Conservation (phyloP, 352 stramenopile genomes). For the Phytophthora citrophthora region DNA sequence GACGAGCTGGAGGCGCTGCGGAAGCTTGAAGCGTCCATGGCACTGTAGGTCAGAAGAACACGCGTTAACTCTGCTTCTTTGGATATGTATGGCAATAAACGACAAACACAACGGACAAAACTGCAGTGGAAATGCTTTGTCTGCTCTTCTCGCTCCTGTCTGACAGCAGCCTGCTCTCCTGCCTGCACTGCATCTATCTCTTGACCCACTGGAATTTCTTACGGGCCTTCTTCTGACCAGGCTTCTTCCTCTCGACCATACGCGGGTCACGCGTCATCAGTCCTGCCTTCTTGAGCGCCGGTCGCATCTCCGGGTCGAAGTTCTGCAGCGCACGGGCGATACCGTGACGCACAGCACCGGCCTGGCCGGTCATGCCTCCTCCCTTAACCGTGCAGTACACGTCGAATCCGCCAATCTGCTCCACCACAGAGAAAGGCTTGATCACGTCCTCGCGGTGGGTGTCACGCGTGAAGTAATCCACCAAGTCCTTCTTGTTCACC, state of each 20-base stretch:
- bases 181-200: conserved; percentile 81
- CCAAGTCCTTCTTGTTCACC: conserved; percentile 95
- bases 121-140: conserved; percentile 19
- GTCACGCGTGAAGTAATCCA: conserved; percentile 93
- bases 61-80: conserved; percentile 14
- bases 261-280: conserved; percentile 95
- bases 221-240: conserved; percentile 95
- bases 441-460: conserved; percentile 91
- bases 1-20: conserved; percentile 87
- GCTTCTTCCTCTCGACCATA: conserved; percentile 97
- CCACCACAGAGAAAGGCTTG: conserved; percentile 73
- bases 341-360: conserved; percentile 93
- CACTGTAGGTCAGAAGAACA: conserved; percentile 52
- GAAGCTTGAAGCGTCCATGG: conserved; percentile 88
- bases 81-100: conserved; percentile 47
- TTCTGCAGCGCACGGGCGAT: conserved; percentile 93
- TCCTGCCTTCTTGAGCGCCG: conserved; percentile 92
- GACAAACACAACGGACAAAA: conserved; percentile 15
- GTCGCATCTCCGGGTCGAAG: conserved; percentile 93
- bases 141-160: conserved; percentile 9
- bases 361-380: conserved; percentile 94
- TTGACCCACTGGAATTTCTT: conserved; percentile 99
- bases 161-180: conserved; percentile 14
- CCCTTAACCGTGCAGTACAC: conserved; percentile 92
- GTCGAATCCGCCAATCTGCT: conserved; percentile 89